phyloP scores from a whole-genome alignment of 305 asterid species.

The Lippia alba region DNA sequence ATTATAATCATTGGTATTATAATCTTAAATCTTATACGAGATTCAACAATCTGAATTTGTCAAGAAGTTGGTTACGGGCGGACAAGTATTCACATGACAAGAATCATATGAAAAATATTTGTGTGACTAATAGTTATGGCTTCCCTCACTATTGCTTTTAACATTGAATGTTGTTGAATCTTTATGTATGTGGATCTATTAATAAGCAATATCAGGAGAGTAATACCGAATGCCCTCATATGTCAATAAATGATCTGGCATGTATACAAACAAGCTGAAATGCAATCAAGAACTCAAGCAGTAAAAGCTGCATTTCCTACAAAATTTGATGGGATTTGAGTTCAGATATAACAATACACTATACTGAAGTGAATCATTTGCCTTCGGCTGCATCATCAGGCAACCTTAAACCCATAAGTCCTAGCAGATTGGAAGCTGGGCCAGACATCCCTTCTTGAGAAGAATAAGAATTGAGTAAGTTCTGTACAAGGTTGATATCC shows the following conservation, averaged over 20 bases:
- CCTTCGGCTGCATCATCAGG: slow-evolving; percentile 72
- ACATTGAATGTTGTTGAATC: too few relatives aligned
- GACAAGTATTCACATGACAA: too few relatives aligned
- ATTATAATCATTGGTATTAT: too few relatives aligned
- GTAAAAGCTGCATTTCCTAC: neutral
- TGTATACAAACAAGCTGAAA: neutral
- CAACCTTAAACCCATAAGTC: slow-evolving; percentile 83
- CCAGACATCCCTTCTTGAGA: slow-evolving; percentile 94
- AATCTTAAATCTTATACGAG: too few relatives aligned
- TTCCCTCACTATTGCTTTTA: too few relatives aligned
- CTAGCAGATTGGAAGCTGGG: slow-evolving; percentile 92
- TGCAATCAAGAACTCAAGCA: neutral
- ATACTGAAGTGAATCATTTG: slow-evolving; percentile 44
- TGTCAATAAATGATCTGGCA: neutral
- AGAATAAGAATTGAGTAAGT: slow-evolving; percentile 76
- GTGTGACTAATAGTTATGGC: too few relatives aligned
- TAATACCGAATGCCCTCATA: neutral
- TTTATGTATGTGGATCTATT: too few relatives aligned
- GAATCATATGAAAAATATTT: too few relatives aligned
- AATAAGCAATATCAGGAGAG: neutral
- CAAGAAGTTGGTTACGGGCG: too few relatives aligned
- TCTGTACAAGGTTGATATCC: slow-evolving; percentile 87
- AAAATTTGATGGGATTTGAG: neutral
- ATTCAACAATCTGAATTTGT: too few relatives aligned
- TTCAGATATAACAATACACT: neutral